These are phyloP conservation scores for Xylaria sp. DNA, from an alignment of 2,329 filamentous ascomycete genomes.

Conservation along the genomic window DNA sequence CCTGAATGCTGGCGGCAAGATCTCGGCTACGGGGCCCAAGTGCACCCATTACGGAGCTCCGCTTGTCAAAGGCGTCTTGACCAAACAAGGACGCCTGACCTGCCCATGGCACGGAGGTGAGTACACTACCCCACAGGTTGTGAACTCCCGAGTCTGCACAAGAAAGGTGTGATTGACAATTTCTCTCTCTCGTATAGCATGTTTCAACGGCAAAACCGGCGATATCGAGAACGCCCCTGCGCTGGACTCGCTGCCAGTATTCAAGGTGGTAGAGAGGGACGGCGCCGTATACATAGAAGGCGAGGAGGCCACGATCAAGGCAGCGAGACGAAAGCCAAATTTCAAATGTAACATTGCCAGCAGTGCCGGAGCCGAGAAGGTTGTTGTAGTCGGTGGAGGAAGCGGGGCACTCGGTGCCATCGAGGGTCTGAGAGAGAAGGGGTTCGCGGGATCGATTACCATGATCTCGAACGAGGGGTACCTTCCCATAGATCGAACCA, in stretches of 20 bases:
- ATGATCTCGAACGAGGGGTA: conserved; percentile 84
- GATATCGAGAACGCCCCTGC: conserved; percentile 96
- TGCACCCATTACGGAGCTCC: conserved; percentile 95
- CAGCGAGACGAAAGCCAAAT: conserved; percentile 72
- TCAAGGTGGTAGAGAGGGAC: conserved; percentile 78
- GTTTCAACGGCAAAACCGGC: conserved; percentile 86
- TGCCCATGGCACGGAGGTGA: conserved; percentile 96
- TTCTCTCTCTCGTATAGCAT: conserved; percentile 58
- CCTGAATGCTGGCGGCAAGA: conserved; percentile 73
- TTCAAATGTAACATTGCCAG: conserved; percentile 66
- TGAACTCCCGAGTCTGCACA: neutral
- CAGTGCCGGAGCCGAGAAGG: conserved; percentile 58
- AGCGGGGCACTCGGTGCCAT: conserved; percentile 81
- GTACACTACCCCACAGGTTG: conserved; percentile 26
- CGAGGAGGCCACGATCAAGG: conserved; percentile 77
- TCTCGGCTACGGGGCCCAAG: conserved; percentile 79
- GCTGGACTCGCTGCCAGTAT: conserved; percentile 81
- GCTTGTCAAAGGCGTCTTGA: conserved; percentile 81
- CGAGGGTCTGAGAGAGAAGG: conserved; percentile 79
- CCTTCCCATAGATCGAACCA: conserved; percentile 88
- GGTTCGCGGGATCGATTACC: conserved; percentile 79
- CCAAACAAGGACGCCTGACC: conserved; percentile 78
- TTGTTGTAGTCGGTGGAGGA: conserved; percentile 88
- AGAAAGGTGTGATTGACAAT: conserved; percentile 8
- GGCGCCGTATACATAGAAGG: conserved; percentile 84